A percentile compares a stretch with the other conserved stretches of the same genome.
phyloP scores from a whole-genome alignment of 345 rosid species.

The Citrus hindsii region DNA sequence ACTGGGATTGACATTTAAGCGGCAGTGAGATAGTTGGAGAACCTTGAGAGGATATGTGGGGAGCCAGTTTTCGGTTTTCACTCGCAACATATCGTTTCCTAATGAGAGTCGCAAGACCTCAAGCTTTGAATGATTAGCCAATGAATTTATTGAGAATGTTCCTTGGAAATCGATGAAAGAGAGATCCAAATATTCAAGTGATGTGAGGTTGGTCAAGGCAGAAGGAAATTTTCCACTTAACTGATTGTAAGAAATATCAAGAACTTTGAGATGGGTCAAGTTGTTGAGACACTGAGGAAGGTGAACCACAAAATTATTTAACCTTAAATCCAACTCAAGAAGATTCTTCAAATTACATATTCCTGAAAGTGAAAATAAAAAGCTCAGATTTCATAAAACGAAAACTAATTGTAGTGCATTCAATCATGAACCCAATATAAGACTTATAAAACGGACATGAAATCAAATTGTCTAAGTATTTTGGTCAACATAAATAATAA shows the following conservation, averaged over 20 bases:
- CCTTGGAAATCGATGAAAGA: not conserved
- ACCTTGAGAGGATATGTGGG: no score
- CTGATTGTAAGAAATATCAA: not conserved
- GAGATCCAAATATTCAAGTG: not conserved
- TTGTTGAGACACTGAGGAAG: not conserved
- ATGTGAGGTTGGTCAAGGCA: not conserved
- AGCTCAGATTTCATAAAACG: no score
- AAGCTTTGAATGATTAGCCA: not conserved
- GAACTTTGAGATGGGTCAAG: not conserved
- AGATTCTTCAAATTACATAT: not conserved
- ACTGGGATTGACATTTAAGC: not conserved
- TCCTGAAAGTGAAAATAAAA: not conserved
- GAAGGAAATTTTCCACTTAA: not conserved
- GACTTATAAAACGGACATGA: no score
- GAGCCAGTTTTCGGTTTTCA: no score
- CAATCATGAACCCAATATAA: no score
- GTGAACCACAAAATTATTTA: rapidly evolving
- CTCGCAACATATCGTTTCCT: no score
- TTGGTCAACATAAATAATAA: no score
- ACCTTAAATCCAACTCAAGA: rapidly evolving
- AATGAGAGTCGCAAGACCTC: not conserved
- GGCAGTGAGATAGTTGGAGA: not conserved
- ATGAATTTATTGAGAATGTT: not conserved
- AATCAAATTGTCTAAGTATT: no score
- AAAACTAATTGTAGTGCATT: no score